Evolutionary conservation across 2,329 filamentous ascomycete genomes (phyloP), one percentile per base, ranked within the genome.

Genomic region (Colletotrichum godetiae): DNA sequence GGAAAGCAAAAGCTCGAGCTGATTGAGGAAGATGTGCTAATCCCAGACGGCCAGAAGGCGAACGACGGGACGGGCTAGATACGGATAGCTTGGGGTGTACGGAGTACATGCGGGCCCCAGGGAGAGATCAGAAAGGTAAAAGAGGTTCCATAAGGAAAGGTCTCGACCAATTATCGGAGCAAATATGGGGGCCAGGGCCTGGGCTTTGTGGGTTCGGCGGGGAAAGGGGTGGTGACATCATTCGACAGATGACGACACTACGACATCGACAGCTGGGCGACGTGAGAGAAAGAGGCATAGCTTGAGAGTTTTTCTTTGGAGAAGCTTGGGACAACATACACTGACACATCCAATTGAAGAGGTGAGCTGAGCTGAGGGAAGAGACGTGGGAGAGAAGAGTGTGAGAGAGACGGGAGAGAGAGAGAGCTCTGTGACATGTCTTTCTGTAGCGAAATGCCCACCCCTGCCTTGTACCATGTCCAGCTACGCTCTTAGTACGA

Each of bases 141-240:
- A 42, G 5, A 42, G 15, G 35, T 13, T 53, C 56, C 33, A 68
- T 53, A 33, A 70, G 15, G 35, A 42, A 13, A 57, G 49, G 71
- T 46, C 67, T 70, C 67, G 71, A 55, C 71, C 67, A 73, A 73
- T 73, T 42, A 13, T 22, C 29, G 56, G 61, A 66, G 46, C 56
- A 53, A 11, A 5, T 24, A 22, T 71, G 67, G 56, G 37, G 3
- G 29, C 7, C 8, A 3, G 19, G 42, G 42, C 42, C 42, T 49
- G 42, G 15, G 19, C 15, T 49, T 35, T 49, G 71, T 73, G 71
- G 67, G 67, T 73, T 66, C 49, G 37, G 71, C 71, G 71, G 71
- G 70, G 61, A 61, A 65, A n/a, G 29, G 77, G 78, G 80, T 84
- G 81, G 81, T 84, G 83, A 84, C 83, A 83, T 84, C 83, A 84